Conservation (phyloP, 169 alveolate species). For the Prorocentrum cordatum region DNA sequence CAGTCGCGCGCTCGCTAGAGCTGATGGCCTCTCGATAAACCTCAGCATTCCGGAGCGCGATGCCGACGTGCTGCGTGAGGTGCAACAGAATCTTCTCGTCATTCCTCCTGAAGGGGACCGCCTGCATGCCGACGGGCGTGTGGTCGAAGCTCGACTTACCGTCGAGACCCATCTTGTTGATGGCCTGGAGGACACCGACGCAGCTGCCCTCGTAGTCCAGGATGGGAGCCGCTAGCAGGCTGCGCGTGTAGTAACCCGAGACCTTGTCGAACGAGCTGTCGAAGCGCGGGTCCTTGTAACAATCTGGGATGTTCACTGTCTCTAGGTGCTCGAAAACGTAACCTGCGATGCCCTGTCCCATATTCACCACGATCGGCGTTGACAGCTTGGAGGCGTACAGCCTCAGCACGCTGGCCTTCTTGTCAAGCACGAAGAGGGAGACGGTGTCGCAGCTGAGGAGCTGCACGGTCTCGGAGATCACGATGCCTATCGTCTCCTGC, state of each 20-base stretch:
- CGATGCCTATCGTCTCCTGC: slow-evolving; percentile 37
- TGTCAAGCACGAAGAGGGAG: slow-evolving; percentile 19
- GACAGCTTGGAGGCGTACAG: neutral
- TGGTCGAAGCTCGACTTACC: neutral
- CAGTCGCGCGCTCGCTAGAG: slow-evolving; percentile 57
- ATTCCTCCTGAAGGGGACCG: neutral
- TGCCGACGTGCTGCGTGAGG: neutral
- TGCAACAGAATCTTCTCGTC: slow-evolving; percentile 33
- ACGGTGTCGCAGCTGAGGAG: slow-evolving; percentile 38
- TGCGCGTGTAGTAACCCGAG: slow-evolving; percentile 41
- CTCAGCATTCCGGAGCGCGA: slow-evolving; percentile 49
- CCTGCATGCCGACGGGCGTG: neutral
- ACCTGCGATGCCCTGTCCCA: slow-evolving; percentile 47
- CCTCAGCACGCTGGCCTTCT: slow-evolving; percentile 39
- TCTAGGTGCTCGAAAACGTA: slow-evolving; percentile 13
- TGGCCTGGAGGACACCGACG: slow-evolving; percentile 65
- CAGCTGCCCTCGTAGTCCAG: slow-evolving; percentile 29
- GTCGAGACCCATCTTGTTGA: slow-evolving; percentile 23
- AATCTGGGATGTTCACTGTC: slow-evolving; percentile 44
- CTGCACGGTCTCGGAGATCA: slow-evolving; percentile 31
- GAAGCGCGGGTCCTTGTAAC: slow-evolving; percentile 10
- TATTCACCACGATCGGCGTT: slow-evolving; percentile 24
- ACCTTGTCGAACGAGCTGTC: slow-evolving; percentile 44
- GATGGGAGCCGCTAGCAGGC: slow-evolving; percentile 47
- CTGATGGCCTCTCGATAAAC: slow-evolving; percentile 54